These are phyloP conservation scores for Melanogaster broomeanus DNA, from an alignment of 768 basidiomycete species.

Conservation along the genomic window DNA sequence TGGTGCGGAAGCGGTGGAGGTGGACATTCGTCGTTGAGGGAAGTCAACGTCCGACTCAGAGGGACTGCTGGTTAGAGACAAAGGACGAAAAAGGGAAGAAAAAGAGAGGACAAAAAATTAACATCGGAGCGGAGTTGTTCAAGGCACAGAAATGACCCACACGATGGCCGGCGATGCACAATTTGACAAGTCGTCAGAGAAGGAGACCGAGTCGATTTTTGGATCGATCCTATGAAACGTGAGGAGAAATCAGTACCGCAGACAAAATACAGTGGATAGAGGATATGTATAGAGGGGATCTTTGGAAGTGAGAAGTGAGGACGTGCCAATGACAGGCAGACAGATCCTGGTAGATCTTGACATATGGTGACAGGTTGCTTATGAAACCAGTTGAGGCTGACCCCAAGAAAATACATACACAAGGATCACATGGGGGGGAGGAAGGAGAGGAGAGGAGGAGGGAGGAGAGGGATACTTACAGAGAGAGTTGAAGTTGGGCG, in stretches of 20 bases:
- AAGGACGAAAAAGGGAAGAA: constrained; percentile 9
- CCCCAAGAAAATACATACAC: background rate
- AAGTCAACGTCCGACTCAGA: constrained; percentile 56
- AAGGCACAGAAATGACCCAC: constrained; percentile 35
- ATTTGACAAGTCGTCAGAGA: constrained; percentile 50
- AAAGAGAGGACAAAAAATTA: constrained; percentile 14
- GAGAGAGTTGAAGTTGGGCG: constrained; percentile 60
- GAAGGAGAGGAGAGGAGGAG: constrained; percentile 3
- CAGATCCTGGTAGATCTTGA: constrained; percentile 34
- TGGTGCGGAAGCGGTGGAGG: constrained; percentile 66
- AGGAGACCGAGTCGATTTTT: constrained; percentile 40
- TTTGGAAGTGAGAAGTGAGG: constrained; percentile 12
- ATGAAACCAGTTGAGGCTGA: constrained; percentile 10
- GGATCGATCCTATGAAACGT: constrained; percentile 37
- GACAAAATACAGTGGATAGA: background rate
- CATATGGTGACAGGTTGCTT: constrained; percentile 27
- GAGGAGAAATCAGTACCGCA: constrained; percentile 12
- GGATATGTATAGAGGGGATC: constrained; percentile 6
- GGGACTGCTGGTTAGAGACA: constrained; percentile 31
- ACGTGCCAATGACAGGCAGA: constrained; percentile 22
- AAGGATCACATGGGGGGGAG: too few relatives aligned
- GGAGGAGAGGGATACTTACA: constrained; percentile 45
- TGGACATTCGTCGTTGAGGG: constrained; percentile 69
- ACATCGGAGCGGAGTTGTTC: constrained; percentile 13
- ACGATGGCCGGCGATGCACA: constrained; percentile 47